Percentiles rank a stretch among this genome's conserved stretches.
Conservation (phyloP, 192 early-diverging fungal genomes). For the Backusella westeae region DNA sequence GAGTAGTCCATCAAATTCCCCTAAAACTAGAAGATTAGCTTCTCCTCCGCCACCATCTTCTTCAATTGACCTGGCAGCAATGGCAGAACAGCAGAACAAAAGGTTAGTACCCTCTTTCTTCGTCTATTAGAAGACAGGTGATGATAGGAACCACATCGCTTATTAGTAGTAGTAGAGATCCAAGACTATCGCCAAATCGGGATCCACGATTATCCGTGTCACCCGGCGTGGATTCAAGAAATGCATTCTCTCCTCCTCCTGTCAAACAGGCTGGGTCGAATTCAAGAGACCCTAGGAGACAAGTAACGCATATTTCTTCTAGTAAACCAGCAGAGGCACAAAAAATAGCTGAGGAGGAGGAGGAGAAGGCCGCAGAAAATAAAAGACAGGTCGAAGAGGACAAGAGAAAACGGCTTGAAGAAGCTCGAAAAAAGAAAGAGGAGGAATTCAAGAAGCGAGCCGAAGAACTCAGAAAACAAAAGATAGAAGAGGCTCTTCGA, state of each 20-base stretch:
- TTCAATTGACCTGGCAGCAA: not conserved
- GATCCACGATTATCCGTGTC: not conserved
- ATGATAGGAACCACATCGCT: not conserved
- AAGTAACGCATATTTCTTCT: not conserved
- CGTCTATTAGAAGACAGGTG: not conserved
- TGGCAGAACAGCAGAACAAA: not conserved
- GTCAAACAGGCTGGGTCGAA: not conserved
- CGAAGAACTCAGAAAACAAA: too few relatives aligned
- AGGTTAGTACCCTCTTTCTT: not conserved
- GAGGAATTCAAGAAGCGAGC: not conserved
- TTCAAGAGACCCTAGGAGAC: not conserved
- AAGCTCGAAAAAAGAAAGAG: not conserved
- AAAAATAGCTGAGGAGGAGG: not conserved
- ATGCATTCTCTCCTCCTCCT: not conserved
- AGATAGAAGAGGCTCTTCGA: too few relatives aligned
- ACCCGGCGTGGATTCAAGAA: not conserved
- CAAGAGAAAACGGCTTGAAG: not conserved
- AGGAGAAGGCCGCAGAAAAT: not conserved
- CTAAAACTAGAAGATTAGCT: not conserved
- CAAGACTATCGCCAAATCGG: not conserved
- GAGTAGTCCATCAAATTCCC: not conserved
- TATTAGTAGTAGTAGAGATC: not conserved
- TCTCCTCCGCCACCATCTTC: not conserved
- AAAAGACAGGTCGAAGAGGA: not conserved
- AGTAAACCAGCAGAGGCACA: not conserved